Evolutionary conservation across 768 basidiomycete genomes (phyloP).

Genomic region (Phallus indusiatus): DNA sequence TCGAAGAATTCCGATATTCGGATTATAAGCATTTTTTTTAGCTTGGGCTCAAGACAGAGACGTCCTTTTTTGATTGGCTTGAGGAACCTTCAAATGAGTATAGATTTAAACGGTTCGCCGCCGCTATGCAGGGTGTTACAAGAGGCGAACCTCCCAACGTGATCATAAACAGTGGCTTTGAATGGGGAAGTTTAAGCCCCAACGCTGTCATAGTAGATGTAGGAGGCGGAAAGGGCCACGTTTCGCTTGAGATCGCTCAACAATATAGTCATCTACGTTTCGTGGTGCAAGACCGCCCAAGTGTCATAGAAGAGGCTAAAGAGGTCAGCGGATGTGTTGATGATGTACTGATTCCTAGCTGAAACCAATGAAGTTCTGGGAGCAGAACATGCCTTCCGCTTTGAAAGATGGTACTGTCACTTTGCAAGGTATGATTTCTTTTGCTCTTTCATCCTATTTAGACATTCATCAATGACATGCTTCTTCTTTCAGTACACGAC

Average conservation of each 20-base stretch:
- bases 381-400: not conserved
- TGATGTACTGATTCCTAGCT: not conserved
- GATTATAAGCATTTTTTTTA: too few relatives aligned
- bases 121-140: slow-evolving; percentile 23
- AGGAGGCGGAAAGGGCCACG: slow-evolving; percentile 22
- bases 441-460: too few relatives aligned
- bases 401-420: not conserved
- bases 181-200: slow-evolving; percentile 16
- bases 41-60: slow-evolving; percentile 42
- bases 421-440: slow-evolving; percentile 5
- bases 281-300: slow-evolving; percentile 23
- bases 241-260: slow-evolving; percentile 17
- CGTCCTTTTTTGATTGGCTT: slow-evolving; percentile 62
- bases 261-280: slow-evolving; percentile 16
- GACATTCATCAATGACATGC: too few relatives aligned
- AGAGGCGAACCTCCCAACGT: slow-evolving; percentile 12
- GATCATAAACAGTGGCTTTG: slow-evolving; percentile 19
- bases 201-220: slow-evolving; percentile 25
- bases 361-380: not conserved
- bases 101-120: slow-evolving; percentile 20
- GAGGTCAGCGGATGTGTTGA: slow-evolving; percentile 7
- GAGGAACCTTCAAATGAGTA: slow-evolving; percentile 37
- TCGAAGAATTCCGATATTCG: too few relatives aligned
- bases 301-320: slow-evolving; percentile 16
- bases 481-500: slow-evolving; percentile 12